Evolutionary conservation across 495 filamentous ascomycete genomes (phyloP), one percentile per base, ranked within the genome.

Genomic region (Glonium stellatum): DNA sequence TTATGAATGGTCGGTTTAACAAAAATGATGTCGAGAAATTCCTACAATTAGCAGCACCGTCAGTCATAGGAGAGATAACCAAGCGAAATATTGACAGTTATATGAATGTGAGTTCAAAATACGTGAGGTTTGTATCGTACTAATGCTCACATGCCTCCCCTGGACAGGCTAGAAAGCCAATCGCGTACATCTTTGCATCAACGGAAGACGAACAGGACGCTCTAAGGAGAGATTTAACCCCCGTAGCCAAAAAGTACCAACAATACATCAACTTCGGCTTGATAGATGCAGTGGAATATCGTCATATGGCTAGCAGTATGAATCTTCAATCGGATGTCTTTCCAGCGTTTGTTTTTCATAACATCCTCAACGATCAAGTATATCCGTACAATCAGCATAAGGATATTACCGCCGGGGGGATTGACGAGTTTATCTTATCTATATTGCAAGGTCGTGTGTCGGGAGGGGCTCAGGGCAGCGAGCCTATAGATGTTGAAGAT

Each of bases 211-310:
- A 74, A 12, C 67, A 68, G 0, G 70, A 70, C 6, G 57, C 52
- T 1, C 75, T 73, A 54, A 63, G 71, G 18, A 25, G 53, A 2
- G 60, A 69, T 13, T 69, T 80, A 46, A 68, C 70, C 1, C 72
- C 74, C 0, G 60, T 80, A 0, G 78, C 78, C 4, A 75, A 74
- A 60, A 79, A 76, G 65, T 79, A 78, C 64, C 54, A 66, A 37
- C 74, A 80, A 4, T 79, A 77, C 42, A 64, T 80, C 8, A 69
- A 57, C 52, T 79, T 82, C 57, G 74, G 74, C 6, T 76, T 76
- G 12, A 74, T 77, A 0, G 75, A 78, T 55, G 69, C 73, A 0
- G 46, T 67, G 9, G 78, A 82, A 57, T 80, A 79, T 63, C 67
- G 68, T 12, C 74, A 79, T 15, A 77, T 79, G 55, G 68, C 70